Evolutionary conservation across 2,329 filamentous ascomycete species (phyloP).

Genomic region (Mycosphaerelloides madeirae): DNA sequence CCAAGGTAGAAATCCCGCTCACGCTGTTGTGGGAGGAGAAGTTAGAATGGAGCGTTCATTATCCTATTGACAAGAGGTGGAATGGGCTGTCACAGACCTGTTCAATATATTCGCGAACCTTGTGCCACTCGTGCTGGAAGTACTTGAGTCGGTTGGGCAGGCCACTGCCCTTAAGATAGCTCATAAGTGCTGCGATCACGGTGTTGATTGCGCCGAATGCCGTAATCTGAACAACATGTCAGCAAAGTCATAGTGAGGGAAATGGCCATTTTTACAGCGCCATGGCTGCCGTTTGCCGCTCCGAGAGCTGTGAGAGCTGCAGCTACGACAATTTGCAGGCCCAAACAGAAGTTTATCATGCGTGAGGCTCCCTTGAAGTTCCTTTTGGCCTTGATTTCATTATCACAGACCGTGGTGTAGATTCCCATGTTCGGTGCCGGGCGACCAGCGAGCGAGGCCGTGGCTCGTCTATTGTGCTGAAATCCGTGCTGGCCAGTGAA

Average conservation of each 20-base stretch:
- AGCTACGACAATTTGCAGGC: constrained; percentile 19
- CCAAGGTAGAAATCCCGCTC: constrained; percentile 17
- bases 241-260: background rate
- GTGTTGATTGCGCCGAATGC: constrained; percentile 23
- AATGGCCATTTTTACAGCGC: constrained; percentile 7
- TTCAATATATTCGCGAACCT: constrained; percentile 21
- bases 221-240: constrained; percentile 9
- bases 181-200: constrained; percentile 20
- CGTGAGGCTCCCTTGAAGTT: constrained; percentile 15
- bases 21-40: too few relatives aligned
- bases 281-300: constrained; percentile 13
- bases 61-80: too few relatives aligned
- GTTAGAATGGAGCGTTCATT: too few relatives aligned
- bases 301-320: constrained; percentile 20
- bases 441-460: constrained; percentile 6
- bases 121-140: constrained; percentile 21
- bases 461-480: constrained; percentile 11
- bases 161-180: constrained; percentile 20
- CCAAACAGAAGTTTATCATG: constrained; percentile 17
- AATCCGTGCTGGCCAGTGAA: constrained; percentile 15
- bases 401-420: constrained; percentile 17
- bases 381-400: constrained; percentile 18
- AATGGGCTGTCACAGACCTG: too few relatives aligned
- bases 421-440: constrained; percentile 18
- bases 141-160: constrained; percentile 19